Evolutionary conservation across 768 basidiomycete species (phyloP), one percentile per base, ranked within the genome.

Genomic region (Suillus cothurnatus): DNA sequence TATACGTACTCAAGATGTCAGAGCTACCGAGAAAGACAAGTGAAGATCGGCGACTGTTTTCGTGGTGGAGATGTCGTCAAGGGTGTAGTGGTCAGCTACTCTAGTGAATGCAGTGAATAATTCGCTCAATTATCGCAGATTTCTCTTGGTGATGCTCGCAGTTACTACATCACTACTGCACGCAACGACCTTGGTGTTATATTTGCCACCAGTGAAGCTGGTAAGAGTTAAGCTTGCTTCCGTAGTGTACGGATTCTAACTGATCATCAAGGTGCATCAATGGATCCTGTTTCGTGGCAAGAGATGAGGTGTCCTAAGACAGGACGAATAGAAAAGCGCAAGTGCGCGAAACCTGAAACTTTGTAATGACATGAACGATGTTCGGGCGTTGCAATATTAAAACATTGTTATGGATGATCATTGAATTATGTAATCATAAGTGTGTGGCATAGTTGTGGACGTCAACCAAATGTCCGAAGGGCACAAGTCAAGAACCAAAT

Each of bases 131-230:
- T 19, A 31, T 57, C 28, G 7, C 65, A 96, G 95, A 93, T 96
- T 58, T 96, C 95, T 21, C 82, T 97, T 31, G 95, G 95, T 12
- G 95, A 97, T 77, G 89, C 94, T 31, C 87, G 93, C 52, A 94
- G 91, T 70, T 97, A 97, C 78, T 96, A 94, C 79, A 84, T 97
- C 34, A 93, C 94, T 0, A 97, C 95, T 4, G 95, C 92, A 8
- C 81, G 92, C 49, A 95, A 95, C 73, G 91, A 95, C 69, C 85
- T 97, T 4, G 95, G 95, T 0, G 95, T 97, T 11, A 90, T 96
- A 61, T 95, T 93, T 74, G 95, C 94, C 14, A 91, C 89, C 8
- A 93, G 92, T 74, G 94, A 95, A 79, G 89, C 90, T 57, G 93
- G 93, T 87, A 71, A 70, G 82, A 79, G 59, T 39, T 12, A 39